Conservation (phyloP, 148 eudicot genomes). For the Fallopia convolvulus region DNA sequence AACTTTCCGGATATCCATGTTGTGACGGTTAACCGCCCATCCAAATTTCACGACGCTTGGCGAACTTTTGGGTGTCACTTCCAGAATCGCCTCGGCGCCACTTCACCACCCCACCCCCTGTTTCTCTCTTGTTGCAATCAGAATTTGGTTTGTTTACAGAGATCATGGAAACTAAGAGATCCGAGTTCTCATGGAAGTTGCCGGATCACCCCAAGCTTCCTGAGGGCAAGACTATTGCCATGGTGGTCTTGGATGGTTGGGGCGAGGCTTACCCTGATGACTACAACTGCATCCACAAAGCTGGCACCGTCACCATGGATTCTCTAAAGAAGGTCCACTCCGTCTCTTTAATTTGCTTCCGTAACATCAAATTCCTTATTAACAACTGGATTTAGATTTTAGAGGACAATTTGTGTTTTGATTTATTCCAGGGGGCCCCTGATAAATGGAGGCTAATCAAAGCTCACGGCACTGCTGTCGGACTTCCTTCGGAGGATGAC, state of each 20-base stretch:
- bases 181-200: slow-evolving; percentile 52
- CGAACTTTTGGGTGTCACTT: too few species aligned
- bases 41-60: too few species aligned
- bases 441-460: slow-evolving; percentile 80
- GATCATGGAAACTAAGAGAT: slow-evolving; percentile 15
- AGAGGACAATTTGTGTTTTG: not conserved
- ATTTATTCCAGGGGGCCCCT: slow-evolving; percentile 56
- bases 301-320: slow-evolving; percentile 69
- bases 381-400: too few species aligned
- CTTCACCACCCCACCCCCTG: too few species aligned
- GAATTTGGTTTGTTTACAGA: too few species aligned
- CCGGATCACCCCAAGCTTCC: slow-evolving; percentile 64
- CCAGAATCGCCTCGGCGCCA: too few species aligned
- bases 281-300: slow-evolving; percentile 60
- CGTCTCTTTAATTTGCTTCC: too few species aligned
- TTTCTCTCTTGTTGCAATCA: too few species aligned
- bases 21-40: too few species aligned
- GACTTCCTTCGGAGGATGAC: slow-evolving; percentile 94
- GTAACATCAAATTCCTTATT: too few species aligned
- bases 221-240: slow-evolving; percentile 50
- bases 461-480: slow-evolving; percentile 94
- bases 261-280: slow-evolving; percentile 57
- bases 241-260: slow-evolving; percentile 78
- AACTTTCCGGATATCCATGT: too few species aligned
- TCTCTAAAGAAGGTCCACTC: slow-evolving; percentile 39